phyloP scores from a whole-genome alignment of 139 green algal species.

The Chlamydomonas applanata region DNA sequence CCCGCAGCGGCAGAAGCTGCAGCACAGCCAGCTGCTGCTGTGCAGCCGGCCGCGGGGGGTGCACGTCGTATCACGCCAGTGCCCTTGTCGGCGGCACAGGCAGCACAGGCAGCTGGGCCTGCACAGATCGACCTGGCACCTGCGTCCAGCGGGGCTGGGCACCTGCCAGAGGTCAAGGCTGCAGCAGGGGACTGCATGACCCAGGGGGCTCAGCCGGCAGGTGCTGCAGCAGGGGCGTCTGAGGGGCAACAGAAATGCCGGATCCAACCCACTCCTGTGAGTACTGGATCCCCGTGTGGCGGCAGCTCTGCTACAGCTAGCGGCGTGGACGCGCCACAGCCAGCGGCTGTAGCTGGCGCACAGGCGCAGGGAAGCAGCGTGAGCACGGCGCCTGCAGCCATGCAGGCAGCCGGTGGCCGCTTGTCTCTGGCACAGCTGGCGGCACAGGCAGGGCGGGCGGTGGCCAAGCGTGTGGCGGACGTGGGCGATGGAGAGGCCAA shows the following conservation, averaged over 20 bases:
- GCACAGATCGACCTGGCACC: neutral
- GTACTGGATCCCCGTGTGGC: too few relatives aligned
- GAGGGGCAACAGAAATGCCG: neutral
- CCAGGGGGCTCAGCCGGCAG: too few relatives aligned
- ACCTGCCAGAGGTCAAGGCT: too few relatives aligned
- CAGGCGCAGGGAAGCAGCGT: constrained; percentile 8
- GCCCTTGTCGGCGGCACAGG: neutral
- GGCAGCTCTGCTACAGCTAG: neutral
- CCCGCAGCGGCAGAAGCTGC: neutral
- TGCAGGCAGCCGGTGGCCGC: neutral
- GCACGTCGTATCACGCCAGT: constrained; percentile 20
- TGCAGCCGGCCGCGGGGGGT: neutral
- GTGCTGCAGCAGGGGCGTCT: neutral
- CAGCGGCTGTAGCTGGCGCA: constrained; percentile 8
- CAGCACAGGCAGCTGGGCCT: neutral
- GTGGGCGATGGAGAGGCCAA: too few relatives aligned
- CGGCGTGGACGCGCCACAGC: constrained; percentile 8
- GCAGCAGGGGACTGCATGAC: too few relatives aligned
- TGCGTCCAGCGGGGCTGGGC: too few relatives aligned
- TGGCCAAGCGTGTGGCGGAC: neutral
- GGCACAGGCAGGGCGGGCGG: neutral
- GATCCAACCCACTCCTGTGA: neutral
- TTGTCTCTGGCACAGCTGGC: neutral
- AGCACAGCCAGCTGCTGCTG: neutral
- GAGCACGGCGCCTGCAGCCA: constrained; percentile 1